These are phyloP conservation scores for Russula vinacea DNA, from an alignment of 768 basidiomycete species.

Conservation along the genomic window DNA sequence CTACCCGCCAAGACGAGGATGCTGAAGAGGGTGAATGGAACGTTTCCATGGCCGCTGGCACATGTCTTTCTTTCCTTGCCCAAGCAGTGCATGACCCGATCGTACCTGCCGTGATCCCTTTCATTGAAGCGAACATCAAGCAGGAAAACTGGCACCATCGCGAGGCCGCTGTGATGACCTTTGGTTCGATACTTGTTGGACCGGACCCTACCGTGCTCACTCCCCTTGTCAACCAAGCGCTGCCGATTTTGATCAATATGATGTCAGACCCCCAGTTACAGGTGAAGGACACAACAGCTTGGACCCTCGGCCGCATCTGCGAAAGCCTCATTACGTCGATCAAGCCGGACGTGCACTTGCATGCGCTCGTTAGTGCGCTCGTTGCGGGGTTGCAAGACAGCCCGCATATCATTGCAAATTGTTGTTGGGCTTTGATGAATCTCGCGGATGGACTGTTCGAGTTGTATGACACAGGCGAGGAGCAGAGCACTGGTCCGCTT, in stretches of 20 bases:
- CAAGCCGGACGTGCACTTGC: conserved; percentile 85
- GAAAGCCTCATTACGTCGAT: conserved; percentile 83
- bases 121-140: conserved; percentile 96
- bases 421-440: conserved; percentile 96
- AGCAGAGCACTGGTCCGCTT: conserved; percentile 58
- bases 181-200: conserved; percentile 95
- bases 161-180: conserved; percentile 98
- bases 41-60: conserved; percentile 93
- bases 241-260: conserved; percentile 93
- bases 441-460: conserved; percentile 85
- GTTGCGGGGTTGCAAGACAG: conserved; percentile 76
- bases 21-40: conserved; percentile 99
- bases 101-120: conserved; percentile 91
- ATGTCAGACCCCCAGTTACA: conserved; percentile 82
- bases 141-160: conserved; percentile 89
- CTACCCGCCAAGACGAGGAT: conserved; percentile 91
- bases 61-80: conserved; percentile 84
- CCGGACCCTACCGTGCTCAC: conserved; percentile 85
- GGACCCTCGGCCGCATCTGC: conserved; percentile 95
- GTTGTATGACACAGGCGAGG: conserved; percentile 58
- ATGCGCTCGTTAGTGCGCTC: conserved; percentile 76
- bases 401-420: conserved; percentile 86
- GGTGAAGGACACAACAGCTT: conserved; percentile 96
- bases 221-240: conserved; percentile 89
- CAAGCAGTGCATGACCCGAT: conserved; percentile 88